These are phyloP conservation scores for Schizosaccharomyces lindneri DNA, from an alignment of 805 yeast genomes.

Conservation along the genomic window DNA sequence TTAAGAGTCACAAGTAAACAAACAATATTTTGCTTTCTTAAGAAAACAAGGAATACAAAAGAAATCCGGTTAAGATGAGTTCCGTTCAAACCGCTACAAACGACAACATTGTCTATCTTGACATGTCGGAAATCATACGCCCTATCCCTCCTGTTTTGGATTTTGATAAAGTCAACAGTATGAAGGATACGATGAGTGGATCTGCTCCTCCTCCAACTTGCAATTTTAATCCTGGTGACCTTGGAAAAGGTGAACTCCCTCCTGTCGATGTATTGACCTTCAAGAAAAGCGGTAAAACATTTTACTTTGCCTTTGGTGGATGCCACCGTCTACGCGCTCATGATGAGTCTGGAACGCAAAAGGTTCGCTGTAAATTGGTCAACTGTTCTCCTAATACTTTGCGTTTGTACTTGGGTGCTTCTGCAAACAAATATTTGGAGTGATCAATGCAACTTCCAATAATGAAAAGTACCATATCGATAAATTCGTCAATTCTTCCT, in stretches of 20 bases:
- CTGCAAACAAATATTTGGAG: neutral
- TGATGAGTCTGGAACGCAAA: constrained; percentile 23
- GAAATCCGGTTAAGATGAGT: neutral
- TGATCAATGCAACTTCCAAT: neutral
- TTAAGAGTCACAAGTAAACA: too few relatives aligned
- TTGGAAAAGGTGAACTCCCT: constrained; percentile 35
- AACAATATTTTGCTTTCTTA: too few relatives aligned
- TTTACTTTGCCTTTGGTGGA: constrained; percentile 62
- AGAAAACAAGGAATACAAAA: too few relatives aligned
- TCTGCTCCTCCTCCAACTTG: neutral
- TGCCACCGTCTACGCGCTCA: constrained; percentile 74
- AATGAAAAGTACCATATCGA: too few relatives aligned
- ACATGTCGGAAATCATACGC: constrained; percentile 26
- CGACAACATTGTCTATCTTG: neutral
- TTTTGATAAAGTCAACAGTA: constrained; percentile 42
- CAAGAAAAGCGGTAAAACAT: constrained; percentile 30
- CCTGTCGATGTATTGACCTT: constrained; percentile 56
- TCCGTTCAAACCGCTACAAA: neutral
- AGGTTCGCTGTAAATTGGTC: constrained; percentile 39
- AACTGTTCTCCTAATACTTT: constrained; percentile 51
- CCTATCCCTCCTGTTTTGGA: constrained; percentile 71
- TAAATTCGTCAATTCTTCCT: too few relatives aligned
- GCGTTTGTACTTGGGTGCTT: constrained; percentile 37
- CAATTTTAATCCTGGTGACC: neutral
- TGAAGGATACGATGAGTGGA: constrained; percentile 23